Conservation (phyloP, 2,329 filamentous ascomycete species). For the Pseudogymnoascus sp. region DNA sequence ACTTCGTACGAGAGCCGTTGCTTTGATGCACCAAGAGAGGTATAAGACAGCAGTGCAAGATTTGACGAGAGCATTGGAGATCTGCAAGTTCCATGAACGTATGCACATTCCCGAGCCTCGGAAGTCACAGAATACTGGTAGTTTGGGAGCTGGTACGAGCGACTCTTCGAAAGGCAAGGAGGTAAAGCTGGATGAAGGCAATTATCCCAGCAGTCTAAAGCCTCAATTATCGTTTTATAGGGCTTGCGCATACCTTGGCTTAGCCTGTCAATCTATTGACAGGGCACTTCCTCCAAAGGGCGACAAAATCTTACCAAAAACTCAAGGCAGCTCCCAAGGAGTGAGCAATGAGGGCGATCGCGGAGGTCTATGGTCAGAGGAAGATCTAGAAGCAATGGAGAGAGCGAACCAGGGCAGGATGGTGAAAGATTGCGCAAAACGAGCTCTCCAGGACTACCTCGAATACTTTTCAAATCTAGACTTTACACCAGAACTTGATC, state of each 20-base stretch:
- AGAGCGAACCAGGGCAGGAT: conserved; percentile 56
- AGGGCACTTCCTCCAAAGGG: conserved; percentile 39
- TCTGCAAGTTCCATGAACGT: conserved; percentile 31
- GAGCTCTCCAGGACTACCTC: conserved; percentile 67
- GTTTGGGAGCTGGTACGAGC: conserved; percentile 22
- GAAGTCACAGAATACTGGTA: conserved; percentile 43
- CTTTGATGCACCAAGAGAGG: conserved; percentile 69
- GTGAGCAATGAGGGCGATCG: conserved; percentile 17
- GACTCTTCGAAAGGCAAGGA: conserved; percentile 35
- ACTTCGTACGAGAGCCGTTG: conserved; percentile 64
- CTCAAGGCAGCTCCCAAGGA: not conserved
- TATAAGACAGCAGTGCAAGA: conserved; percentile 62
- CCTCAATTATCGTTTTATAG: conserved; percentile 70
- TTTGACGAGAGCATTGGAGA: conserved; percentile 57
- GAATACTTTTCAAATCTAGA: conserved; percentile 67
- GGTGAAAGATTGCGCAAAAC: conserved; percentile 67
- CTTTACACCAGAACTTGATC: conserved; percentile 54
- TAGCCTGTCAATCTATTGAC: conserved; percentile 60
- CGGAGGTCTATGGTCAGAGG: conserved; percentile 18
- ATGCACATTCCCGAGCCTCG: conserved; percentile 32
- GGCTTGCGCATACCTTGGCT: conserved; percentile 61
- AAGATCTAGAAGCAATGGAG: conserved; percentile 19
- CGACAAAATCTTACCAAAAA: not conserved
- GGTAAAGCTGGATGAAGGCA: conserved; percentile 47
- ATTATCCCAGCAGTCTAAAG: conserved; percentile 69